These are phyloP conservation scores for Aureobasidium sp. DNA, from an alignment of 2,329 filamentous ascomycete genomes.

Conservation along the genomic window DNA sequence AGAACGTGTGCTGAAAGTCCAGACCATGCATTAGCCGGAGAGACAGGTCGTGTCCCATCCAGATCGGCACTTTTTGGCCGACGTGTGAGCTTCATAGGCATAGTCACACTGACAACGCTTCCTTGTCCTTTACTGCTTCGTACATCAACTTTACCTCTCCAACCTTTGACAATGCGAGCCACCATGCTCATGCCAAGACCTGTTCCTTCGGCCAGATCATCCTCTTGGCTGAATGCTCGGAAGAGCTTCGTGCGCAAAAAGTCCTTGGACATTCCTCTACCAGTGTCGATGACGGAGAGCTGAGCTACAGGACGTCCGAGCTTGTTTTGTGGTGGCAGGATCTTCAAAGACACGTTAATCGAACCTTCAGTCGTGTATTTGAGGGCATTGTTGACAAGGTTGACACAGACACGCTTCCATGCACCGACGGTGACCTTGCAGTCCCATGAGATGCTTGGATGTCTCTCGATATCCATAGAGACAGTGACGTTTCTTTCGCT, in stretches of 20 bases:
- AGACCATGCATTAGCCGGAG: neutral
- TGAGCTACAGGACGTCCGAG: conserved; percentile 10
- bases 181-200: conserved; percentile 31
- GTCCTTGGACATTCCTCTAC: conserved; percentile 28
- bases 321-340: neutral
- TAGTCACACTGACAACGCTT: neutral
- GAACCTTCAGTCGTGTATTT: conserved; percentile 41
- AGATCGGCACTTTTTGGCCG: neutral
- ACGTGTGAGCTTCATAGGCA: neutral
- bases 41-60: neutral
- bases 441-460: conserved; percentile 28
- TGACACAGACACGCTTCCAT: conserved; percentile 40
- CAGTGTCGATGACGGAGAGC: conserved; percentile 25
- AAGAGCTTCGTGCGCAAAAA: conserved; percentile 27
- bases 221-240: conserved; percentile 29
- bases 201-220: conserved; percentile 27
- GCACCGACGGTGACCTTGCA: conserved; percentile 26
- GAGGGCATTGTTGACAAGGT: conserved; percentile 41
- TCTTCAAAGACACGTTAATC: conserved; percentile 28
- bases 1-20: neutral
- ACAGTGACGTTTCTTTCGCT: neutral
- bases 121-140: conserved; percentile 17
- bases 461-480: neutral
- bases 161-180: conserved; percentile 23
- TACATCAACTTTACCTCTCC: conserved; percentile 38